phyloP scores from a whole-genome alignment of 148 eudicot genomes.

The Vaccinium darrowii region DNA sequence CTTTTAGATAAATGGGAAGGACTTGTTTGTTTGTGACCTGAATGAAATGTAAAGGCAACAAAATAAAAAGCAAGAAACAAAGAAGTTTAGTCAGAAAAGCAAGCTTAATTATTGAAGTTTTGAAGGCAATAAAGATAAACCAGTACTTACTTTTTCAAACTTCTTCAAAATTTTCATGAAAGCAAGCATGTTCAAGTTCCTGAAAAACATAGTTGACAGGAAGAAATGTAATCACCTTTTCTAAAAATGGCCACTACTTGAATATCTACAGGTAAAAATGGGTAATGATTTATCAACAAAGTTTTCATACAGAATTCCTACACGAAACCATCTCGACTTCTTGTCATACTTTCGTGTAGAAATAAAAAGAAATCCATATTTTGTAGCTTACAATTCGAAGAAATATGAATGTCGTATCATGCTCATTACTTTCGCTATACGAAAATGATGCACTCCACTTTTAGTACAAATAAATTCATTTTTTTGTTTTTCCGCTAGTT shows the following conservation, averaged over 20 bases:
- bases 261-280: neutral
- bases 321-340: neutral
- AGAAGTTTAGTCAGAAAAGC: slow-evolving; percentile 10
- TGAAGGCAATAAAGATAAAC: neutral
- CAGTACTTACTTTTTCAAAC: slow-evolving; percentile 78
- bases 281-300: neutral
- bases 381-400: neutral
- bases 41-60: slow-evolving; percentile 18
- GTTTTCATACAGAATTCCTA: neutral
- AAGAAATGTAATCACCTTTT: neutral
- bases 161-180: slow-evolving; percentile 85
- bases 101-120: neutral
- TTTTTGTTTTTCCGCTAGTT: neutral
- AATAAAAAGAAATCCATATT: neutral
- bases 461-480: neutral
- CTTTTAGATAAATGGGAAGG: slow-evolving; percentile 72
- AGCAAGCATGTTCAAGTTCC: slow-evolving; percentile 97
- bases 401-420: neutral
- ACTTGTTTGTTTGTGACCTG: slow-evolving; percentile 90
- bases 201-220: slow-evolving; percentile 29
- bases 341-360: neutral
- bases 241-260: slow-evolving; percentile 15
- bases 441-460: neutral
- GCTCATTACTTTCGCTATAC: neutral
- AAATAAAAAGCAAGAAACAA: neutral